Evolutionary conservation across 805 yeast genomes (phyloP), one percentile per base, ranked within the genome.

Genomic region (Kodamaea hsintzibuensis): DNA sequence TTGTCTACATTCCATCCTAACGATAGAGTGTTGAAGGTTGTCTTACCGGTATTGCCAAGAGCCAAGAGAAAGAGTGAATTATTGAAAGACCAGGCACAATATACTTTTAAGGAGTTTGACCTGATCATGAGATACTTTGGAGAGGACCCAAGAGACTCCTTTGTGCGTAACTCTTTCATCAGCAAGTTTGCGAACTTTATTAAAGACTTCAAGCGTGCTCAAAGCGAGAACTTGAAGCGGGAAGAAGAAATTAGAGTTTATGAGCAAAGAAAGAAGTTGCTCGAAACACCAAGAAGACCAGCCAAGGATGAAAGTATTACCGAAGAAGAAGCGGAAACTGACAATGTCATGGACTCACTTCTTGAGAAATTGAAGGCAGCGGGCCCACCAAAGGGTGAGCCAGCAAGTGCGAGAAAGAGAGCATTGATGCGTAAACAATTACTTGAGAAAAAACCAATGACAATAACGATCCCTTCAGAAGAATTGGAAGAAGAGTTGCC

Each of bases 311-410:
- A 71, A 27, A 64, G 63, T 13, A 69, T 66, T 42, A 69, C 61
- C 13, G 73, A 63, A 17, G 69, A 62, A 39, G 72, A 66, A 0
- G 78, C 71, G 16, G 77, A 73, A 27, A 84, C 72, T 14, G 73
- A 68, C 16, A 76, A 78, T 47, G 88, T 91, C 42, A 91, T 95
- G 88, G 99, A 95, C 67, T 82, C 87, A 37, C 76, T 95, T 48
- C 78, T 95, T 54, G 96, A 91, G 67, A 90, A 88, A 64, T 80
- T 95, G 63, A 87, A 91, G 64, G 91, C 92, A 14, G 89, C 95
- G 0, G 96, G 93, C 0, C 89, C 95, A 9, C 72, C 84, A 4
- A 83, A 84, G 57, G 84, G 89, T 5, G 95, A 91, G 57, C 83
- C 95, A 1, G 76, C 89, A 1, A 82, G 91, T 2, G 96, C 96